Base-by-base conservation (phyloP, 495 filamentous ascomycete genomes). In the Penicillium pancosmium region DNA sequence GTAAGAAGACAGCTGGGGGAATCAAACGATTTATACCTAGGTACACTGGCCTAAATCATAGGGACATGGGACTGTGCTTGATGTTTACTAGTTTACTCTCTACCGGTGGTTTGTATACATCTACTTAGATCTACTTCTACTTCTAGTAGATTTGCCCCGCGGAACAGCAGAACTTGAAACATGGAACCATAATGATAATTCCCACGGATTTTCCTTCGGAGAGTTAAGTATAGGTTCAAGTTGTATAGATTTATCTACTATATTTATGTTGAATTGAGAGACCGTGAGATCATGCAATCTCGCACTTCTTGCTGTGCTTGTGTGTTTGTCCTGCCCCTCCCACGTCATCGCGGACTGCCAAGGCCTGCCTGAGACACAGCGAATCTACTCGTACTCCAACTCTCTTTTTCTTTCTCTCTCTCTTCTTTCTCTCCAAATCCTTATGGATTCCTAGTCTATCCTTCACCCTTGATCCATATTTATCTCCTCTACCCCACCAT, bases 401-500 rank as follows among this genome's bases (percentile, higher is more conserved):
- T 40, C 35, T 31, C 31, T 50, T 54, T 44, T 60, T 46, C 40
- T 56, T 54, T 41, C 36, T 55, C 5, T 50, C 31, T 43, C 5
- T 13, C 18, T 34, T 35, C 15, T 13, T 10, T 34, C 40, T 50
- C n/a, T 50, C n/a, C n/a, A 16, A n/a, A 5, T 19, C 4, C 41
- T 44, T 44, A 16, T 18, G 12, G 4, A 8, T 35, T 59, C 18
- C 9, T 31, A 50, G n/a, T 18, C 18, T 55, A 44, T 44, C 55
- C 27, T 31, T 25, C 40, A 35, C 55, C 54, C 52, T 44, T 52
- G 25, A 60, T 35, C 23, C 50, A 16, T 34, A 40, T 7, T 19
- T 50, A 19, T 23, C 19, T 16, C 19, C 49, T 36, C 51, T 47
- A 25, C 8, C 48, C 55, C 62, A 60, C 55, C 48, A 78, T 78